Evolutionary conservation across 768 basidiomycete species (phyloP), one percentile per base, ranked within the genome.

Genomic region (Rubroboletus satanas): DNA sequence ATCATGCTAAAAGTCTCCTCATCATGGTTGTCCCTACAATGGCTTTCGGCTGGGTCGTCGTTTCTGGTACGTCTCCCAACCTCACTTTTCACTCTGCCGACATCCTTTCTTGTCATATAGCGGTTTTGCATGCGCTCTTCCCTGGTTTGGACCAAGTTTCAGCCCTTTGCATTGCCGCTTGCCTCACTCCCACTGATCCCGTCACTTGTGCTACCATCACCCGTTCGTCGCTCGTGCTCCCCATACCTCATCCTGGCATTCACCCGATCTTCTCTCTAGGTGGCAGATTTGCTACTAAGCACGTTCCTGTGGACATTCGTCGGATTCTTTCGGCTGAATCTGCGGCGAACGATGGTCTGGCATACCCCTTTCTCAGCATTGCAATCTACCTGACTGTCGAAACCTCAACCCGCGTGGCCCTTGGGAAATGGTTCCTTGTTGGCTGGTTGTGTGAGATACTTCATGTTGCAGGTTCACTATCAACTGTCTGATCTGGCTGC

Each of bases 271-370:
- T 36, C 4, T 37, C 5, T 33, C 17, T 54, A 88, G 88, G 85
- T 10, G 89, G 90, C 0, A 83, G 77, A 55, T 92, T 80, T 59
- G 89, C 90, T 0, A 70, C 75, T 14, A 80, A 78, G 53, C 80
- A 91, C 62, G 89, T 92, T 5, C 88, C 88, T 5, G 58, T 73
- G 6, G 86, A 91, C 49, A 77, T 98, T 23, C 83, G 95, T 29
- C 87, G 83, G 23, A 78, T 97, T 41, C 75, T 97, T 7, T 82
- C 89, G 0, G 92, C 91, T 0, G 96, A 98, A 71, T 90, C 90
- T 6, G 97, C 95, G 0, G 87, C 91, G 7, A 99, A 99, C 70
- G 97, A 98, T 62, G 97, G 97, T 2, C 79, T 98, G 14, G 93
- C 95, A 2, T 97, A 95, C 69, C 94, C 94, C 0, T 98, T 98